These are phyloP conservation scores for Cryphonectria parasitica DNA, from an alignment of 2,329 filamentous ascomycete genomes.

Conservation along the genomic window DNA sequence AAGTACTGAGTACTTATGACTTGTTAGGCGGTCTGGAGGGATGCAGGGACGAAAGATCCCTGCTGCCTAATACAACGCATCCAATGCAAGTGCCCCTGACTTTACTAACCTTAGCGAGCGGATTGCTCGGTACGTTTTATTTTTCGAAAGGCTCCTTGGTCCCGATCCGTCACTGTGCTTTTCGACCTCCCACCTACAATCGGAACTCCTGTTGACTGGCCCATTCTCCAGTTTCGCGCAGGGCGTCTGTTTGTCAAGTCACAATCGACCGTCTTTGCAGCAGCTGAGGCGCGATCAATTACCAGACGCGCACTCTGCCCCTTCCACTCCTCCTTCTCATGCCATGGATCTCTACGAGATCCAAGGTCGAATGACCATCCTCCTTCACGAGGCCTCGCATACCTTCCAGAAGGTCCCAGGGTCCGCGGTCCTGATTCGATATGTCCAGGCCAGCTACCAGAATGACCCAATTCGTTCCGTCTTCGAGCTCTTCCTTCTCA, in stretches of 20 bases:
- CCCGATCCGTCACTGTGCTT: neutral
- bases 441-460: constrained; percentile 97
- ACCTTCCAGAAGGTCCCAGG: constrained; percentile 90
- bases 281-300: neutral
- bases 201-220: neutral
- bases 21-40: constrained; percentile 1
- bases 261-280: neutral
- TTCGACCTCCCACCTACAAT: constrained; percentile 27
- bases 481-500: constrained; percentile 88
- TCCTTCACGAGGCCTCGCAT: constrained; percentile 57
- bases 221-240: neutral
- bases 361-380: constrained; percentile 56
- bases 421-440: constrained; percentile 90
- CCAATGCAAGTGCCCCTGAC: constrained; percentile 16
- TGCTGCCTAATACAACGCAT: constrained; percentile 3
- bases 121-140: neutral
- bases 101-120: neutral
- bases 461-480: constrained; percentile 93
- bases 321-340: neutral
- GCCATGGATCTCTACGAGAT: constrained; percentile 67
- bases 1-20: too few species aligned
- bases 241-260: neutral
- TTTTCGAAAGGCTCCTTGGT: neutral
- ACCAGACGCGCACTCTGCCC: neutral
- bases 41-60: constrained; percentile 22